Base-by-base conservation (phyloP, 345 rosid genomes). In the Limnanthes douglasii region DNA sequence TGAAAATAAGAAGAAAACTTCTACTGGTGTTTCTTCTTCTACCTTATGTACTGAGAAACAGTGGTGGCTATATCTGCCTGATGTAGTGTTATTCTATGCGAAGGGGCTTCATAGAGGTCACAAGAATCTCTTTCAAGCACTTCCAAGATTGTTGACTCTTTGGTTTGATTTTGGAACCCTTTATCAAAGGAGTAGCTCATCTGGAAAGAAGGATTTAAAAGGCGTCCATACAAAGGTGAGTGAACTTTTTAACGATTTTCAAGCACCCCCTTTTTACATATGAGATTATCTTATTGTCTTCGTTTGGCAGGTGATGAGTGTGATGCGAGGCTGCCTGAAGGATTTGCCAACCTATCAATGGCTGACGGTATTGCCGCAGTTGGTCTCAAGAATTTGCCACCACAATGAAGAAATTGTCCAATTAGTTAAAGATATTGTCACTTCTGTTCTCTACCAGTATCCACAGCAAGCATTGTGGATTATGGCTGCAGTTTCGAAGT, bases 381-480 rank as follows among this genome's bases (percentile, higher is more conserved):
- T 88, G 57, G 98, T 84, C 51, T 90, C 98, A 51, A 75, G 98
- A 61, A 85, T 90, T 54, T 84, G 95, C 61, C 98, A 90, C 57
- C 95, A 90, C 50, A 90, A 84, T 55, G 84, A 66, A 48, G 94
- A 90, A 38, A 65, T 61, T 40, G 95, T 84, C 57, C 62, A 49
- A 41, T 46, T 90, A 56, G 86, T 84, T 51, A 84, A 80, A 54
- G 70, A 48, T 41, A 72, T 90, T 42, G 70, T 90, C 48, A 72
- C 68, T 31, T 76, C 84, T 50, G 98, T 84, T 64, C 81, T 90
- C 20, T 68, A 66, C 51, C 73, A 77, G 39, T 90, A 79, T 60
- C 95, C 98, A 18, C 98, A 84, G 49, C 95, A 88, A 66, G 86
- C 78, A 41, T 62, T 88, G 37, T 76, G 94, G 95, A 76, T 79